Base-by-base conservation (phyloP, 768 basidiomycete genomes). In the Leccinellum rugosiceps region DNA sequence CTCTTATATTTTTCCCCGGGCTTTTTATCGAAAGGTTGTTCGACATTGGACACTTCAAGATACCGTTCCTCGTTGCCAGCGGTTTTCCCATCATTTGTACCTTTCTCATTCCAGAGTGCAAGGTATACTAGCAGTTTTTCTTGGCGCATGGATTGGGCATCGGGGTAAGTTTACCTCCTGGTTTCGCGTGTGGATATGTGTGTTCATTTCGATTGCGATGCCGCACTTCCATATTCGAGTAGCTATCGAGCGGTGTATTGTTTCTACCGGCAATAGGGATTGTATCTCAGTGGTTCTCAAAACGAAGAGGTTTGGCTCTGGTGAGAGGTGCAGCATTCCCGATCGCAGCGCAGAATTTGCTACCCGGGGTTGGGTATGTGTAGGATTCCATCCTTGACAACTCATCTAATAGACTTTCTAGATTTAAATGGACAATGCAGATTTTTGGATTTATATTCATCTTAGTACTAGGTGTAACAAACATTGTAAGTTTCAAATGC, bases 401-500 rank as follows among this genome's bases (percentile, higher is more conserved):
- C 32, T 34, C 32, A 3, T 34, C 32, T 15, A 5, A 34, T 34
- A 34, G 6, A 23, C 34, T 15, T 15, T 10, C 13, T 43, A 90
- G 88, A 17, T 92, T 91, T 68, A 75, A 76, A 59, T 91, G 89
- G 88, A 87, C 89, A 0, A 82, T 88, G 78, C 78, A 88, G 15
- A 80, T 86, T 41, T 71, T 89, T 43, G 88, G 83, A 3, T 83
- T 90, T 61, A 59, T 87, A 1, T 58, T 77, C 15, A 67, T 78
- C 1, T 74, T 90, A 3, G 80, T 78, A 2, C 65, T 80, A 13
- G 77, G 32, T 15, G 32, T 34, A 34, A 34, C 81, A 17, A 88
- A 87, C 68, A 56, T 89, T 49, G 78, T 81, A 52, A 58, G 70
- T 60, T 23, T 17, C 64, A 69, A 19, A 14, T 48, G 0, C 11